Evolutionary conservation across 805 yeast genomes (phyloP), one percentile per base, ranked within the genome.

Genomic region (Sugiyamaella floridensis): DNA sequence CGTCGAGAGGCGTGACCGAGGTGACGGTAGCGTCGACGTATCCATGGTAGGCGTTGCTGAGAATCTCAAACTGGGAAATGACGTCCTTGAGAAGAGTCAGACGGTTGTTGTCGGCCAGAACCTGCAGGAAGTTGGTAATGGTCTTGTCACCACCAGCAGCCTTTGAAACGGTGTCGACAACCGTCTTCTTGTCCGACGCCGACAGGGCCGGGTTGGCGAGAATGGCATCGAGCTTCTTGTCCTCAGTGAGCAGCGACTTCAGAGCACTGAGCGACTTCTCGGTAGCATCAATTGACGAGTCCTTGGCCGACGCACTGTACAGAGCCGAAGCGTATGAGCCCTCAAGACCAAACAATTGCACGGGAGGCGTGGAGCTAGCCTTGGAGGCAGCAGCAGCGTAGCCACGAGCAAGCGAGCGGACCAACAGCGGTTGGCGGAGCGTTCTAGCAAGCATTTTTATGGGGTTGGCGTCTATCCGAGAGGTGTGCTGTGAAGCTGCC

Each of bases 321-420:
- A 93, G 80, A 48, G 99, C 97, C 54, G 89, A 80, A 63, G 98
- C 99, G 73, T 92, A 92, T 60, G 98, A 89, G 68, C 98, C 99
- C 63, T 90, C 97, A 62, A 92, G 75, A 59, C 98, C 98, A 67
- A 80, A 92, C 70, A 92, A 79, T 79, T 89, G 96, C 59, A 92
- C 86, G 53, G 98, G 97, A 50, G 95, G 89, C 72, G 82, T 84
- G 66, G 79, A 80, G 54, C 79, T 55, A 66, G 76, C 73, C 65
- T 83, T 71, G 62, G 87, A 85, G 73, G 66, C 51, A 29, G 50
- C 45, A 34, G 59, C 47, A 28, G 61, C 59, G 42, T 50, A 58
- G 34, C 50, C 47, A 15, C 61, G 57, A 26, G 48, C 46, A n/a
- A 48, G 43, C 15, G 43, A 49, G n/a, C 59, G 52, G 20, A 40